Evolutionary conservation across 768 basidiomycete genomes (phyloP), one percentile per base, ranked within the genome.

Genomic region (Rhodotorula diobovata): DNA sequence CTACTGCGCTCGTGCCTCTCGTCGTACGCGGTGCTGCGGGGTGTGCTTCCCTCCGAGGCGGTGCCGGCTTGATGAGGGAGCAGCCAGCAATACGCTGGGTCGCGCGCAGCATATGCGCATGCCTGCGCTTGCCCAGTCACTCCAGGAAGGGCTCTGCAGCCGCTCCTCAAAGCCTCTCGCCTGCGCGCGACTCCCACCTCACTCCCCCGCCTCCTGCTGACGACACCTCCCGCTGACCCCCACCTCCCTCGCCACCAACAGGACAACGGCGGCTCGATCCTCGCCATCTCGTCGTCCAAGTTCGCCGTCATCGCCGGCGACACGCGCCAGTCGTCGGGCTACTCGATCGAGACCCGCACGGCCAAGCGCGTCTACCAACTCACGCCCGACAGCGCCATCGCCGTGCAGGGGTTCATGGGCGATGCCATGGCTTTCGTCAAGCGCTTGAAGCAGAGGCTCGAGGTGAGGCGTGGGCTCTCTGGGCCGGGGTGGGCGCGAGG

Each of bases 361-460:
- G 93, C 93, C 15, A 89, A 93, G 54, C 95, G 97, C 82, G 93
- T 97, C 69, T 96, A 93, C 82, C 85, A 87, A 83, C 81, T 99
- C 91, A 74, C 73, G 25, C 66, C 66, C 46, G 67, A 70, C 77
- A 91, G 91, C 43, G 91, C 93, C 11, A 84, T 99, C 32, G 93
- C 95, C 30, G 92, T 96, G 48, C 96, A 97, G 77, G 96, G 96
- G 16, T 98, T 97, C 80, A 90, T 92, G 54, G 96, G 94, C 58
- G 96, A 99, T 79, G 95, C 92, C 35, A 94, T 94, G 78, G 91
- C 90, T 86, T 94, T 99, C 78, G 93, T 98, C 78, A 96, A 97
- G 86, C 88, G 89, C 79, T 89, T 99, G 63, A 89, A 90, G 80
- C 94, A 98, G 80, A 86, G 95, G 76, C 85, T 99, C 7, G 96